These are phyloP conservation scores for Tympanopsis confertula DNA, from an alignment of 2,329 filamentous ascomycete species.

Conservation along the genomic window DNA sequence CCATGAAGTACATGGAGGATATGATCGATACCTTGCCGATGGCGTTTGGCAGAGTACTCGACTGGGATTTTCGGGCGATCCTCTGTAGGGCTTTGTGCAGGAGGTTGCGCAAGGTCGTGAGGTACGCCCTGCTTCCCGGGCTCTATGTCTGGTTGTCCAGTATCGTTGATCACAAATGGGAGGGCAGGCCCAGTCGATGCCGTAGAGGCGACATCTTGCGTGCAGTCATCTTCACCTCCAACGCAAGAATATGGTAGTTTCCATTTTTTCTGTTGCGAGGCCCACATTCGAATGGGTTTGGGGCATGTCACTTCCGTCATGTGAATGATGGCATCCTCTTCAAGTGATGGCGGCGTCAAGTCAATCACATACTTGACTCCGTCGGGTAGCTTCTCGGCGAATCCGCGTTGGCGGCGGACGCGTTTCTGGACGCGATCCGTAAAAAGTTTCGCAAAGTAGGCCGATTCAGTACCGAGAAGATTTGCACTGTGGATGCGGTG, in stretches of 20 bases:
- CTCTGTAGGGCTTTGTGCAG: not conserved
- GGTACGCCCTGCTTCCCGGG: not conserved
- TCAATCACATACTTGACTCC: not conserved
- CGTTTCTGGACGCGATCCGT: not conserved
- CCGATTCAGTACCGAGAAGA: not conserved
- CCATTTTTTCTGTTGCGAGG: not conserved
- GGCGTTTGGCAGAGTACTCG: not conserved
- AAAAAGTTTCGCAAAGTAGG: not conserved
- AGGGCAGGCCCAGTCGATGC: too few species aligned
- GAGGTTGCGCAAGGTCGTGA: not conserved
- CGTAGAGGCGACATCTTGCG: not conserved
- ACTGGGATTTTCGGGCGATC: not conserved
- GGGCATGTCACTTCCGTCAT: not conserved
- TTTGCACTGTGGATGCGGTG: not conserved
- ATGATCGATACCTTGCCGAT: not conserved
- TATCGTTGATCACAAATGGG: too few species aligned
- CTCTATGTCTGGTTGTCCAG: too few species aligned
- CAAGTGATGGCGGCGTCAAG: not conserved
- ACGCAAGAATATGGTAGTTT: not conserved
- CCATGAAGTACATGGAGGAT: not conserved
- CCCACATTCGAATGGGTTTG: not conserved
- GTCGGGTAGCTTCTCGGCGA: not conserved
- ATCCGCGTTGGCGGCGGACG: not conserved
- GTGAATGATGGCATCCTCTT: not conserved
- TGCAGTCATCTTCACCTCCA: not conserved